Conservation (phyloP, 1,284 basidiomycete genomes). For the Peniophora sp. region DNA sequence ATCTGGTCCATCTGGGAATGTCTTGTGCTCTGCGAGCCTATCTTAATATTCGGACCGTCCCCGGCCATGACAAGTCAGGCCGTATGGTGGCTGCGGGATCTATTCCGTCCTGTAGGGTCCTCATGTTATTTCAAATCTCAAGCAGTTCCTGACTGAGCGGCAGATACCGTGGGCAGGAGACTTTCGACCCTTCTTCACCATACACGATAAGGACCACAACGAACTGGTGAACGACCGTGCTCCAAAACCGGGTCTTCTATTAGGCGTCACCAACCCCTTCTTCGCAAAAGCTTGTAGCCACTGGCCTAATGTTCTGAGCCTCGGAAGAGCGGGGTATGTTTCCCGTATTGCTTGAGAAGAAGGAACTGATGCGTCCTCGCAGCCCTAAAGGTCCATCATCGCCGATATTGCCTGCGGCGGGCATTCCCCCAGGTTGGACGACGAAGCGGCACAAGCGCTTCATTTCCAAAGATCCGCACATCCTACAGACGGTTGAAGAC, state of each 20-base stretch:
- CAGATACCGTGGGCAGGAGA: slow-evolving; percentile 83
- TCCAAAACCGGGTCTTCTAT: slow-evolving; percentile 75
- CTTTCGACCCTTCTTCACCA: slow-evolving; percentile 91
- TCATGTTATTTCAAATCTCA: background rate
- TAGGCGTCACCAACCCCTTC: slow-evolving; percentile 95
- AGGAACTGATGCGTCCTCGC: background rate
- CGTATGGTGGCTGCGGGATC: slow-evolving; percentile 86
- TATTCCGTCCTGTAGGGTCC: slow-evolving; percentile 70
- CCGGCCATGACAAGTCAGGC: slow-evolving; percentile 77
- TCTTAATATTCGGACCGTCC: slow-evolving; percentile 80
- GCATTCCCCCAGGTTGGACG: slow-evolving; percentile 64
- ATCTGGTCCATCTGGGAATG: slow-evolving; percentile 96
- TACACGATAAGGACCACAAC: slow-evolving; percentile 84
- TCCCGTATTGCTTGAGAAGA: background rate
- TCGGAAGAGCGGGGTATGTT: slow-evolving; percentile 34
- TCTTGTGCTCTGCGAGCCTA: slow-evolving; percentile 79
- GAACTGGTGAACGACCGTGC: slow-evolving; percentile 75
- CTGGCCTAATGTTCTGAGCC: slow-evolving; percentile 85
- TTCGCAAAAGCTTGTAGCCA: slow-evolving; percentile 84
- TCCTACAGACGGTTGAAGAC: slow-evolving; percentile 64
- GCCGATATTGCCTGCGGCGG: slow-evolving; percentile 19
- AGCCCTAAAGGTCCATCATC: background rate
- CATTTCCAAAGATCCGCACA: slow-evolving; percentile 73
- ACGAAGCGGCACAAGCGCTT: slow-evolving; percentile 78
- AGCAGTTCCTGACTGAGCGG: slow-evolving; percentile 3